Base-by-base conservation (phyloP, 768 basidiomycete species). In the Vishniacozyma victoriae region DNA sequence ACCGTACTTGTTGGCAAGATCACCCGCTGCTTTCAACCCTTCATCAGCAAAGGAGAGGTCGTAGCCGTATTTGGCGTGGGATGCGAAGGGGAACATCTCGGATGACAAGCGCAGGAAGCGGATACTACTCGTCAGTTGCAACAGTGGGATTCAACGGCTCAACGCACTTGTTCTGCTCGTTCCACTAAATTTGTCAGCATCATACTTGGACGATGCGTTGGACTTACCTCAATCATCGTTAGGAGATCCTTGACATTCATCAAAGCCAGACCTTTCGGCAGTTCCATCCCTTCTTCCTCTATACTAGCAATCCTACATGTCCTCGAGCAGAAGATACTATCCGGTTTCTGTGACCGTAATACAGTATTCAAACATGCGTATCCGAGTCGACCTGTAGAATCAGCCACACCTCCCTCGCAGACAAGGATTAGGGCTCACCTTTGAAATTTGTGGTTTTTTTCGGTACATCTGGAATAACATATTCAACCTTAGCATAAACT, bases 41-140 rank as follows among this genome's bases (percentile, higher is more conserved):
- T 73, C 72, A 4, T 79, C 75, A 5, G 86, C 89, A 50, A 86
- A 91, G 6, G 80, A 78, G 20, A 96, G 77, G 14, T 81, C 78
- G 69, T 96, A 95, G 0, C 89, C 89, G 60, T 89, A 80, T 16
- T 76, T 77, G 15, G 73, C 76, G 57, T 96, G 92, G 1, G 66
- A 68, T 0, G 90, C 89, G 60, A 85, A 95, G 1, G 91, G 90
- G 71, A 95, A 93, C 80, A 95, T 83, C 55, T 90, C 87, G 6
- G 87, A 89, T 0, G 88, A 91, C 55, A 93, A 67, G 37, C 90
- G 80, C 74, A 92, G 80, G 72, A 91, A 93, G n/a, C 79, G 80
- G 46, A 93, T 90, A 39, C 81, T 76, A 79, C 81, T 51, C 42
- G 35, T 51, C 36, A 11, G 36, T 15, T n/a, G 29, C 9, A n/a